These are phyloP conservation scores for Penicillium longicatenatum DNA, from an alignment of 495 filamentous ascomycete species.

Conservation along the genomic window DNA sequence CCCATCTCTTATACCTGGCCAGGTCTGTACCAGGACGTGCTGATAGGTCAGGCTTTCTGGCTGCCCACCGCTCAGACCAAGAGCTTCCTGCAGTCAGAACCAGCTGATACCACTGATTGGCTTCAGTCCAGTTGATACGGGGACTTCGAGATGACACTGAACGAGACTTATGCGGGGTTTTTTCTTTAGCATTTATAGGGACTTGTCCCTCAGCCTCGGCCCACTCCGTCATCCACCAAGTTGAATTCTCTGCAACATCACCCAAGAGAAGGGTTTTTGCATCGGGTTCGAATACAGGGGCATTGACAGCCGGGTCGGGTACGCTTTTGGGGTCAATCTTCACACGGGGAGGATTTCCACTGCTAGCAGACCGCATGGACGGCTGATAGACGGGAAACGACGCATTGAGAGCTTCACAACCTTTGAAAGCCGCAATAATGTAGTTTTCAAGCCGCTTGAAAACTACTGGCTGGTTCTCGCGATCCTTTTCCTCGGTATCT, in stretches of 20 bases:
- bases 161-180: slow-evolving; percentile 25
- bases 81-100: slow-evolving; percentile 64
- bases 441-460: slow-evolving; percentile 80
- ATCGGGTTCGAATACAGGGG: slow-evolving; percentile 60
- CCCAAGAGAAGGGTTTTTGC: slow-evolving; percentile 79
- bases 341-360: slow-evolving; percentile 31
- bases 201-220: slow-evolving; percentile 29
- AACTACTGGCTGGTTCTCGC: slow-evolving; percentile 37
- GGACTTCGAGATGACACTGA: slow-evolving; percentile 64
- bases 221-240: slow-evolving; percentile 74
- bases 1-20: slow-evolving; percentile 30
- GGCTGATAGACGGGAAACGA: slow-evolving; percentile 57
- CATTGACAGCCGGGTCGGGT: slow-evolving; percentile 19
- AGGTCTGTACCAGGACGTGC: slow-evolving; percentile 31
- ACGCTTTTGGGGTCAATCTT: slow-evolving; percentile 24
- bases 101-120: slow-evolving; percentile 76
- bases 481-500: slow-evolving; percentile 21
- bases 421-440: slow-evolving; percentile 66
- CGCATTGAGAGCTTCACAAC: slow-evolving; percentile 69
- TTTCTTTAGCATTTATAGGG: slow-evolving; percentile 29
- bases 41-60: slow-evolving; percentile 35
- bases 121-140: slow-evolving; percentile 72
- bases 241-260: slow-evolving; percentile 79
- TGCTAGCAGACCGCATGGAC: slow-evolving; percentile 27
- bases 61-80: slow-evolving; percentile 56